Conservation (phyloP, 495 filamentous ascomycete genomes). For the Polyplosphaeria fusca region DNA sequence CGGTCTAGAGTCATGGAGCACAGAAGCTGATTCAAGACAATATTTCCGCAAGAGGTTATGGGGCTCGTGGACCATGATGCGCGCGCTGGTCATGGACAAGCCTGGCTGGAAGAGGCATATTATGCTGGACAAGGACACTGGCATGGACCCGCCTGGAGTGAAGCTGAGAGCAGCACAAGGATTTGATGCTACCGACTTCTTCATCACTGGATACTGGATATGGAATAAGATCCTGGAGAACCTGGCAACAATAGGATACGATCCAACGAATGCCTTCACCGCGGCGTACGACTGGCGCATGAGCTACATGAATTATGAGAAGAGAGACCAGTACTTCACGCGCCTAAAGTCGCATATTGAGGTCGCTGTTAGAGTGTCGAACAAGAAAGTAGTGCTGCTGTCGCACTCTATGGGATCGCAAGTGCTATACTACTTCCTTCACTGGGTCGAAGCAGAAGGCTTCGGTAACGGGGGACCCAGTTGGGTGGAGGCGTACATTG, state of each 20-base stretch:
- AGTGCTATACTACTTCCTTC: constrained; percentile 93
- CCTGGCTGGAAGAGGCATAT: constrained; percentile 92
- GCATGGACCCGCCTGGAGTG: constrained; percentile 86
- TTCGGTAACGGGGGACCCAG: constrained; percentile 76
- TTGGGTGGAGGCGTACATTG: constrained; percentile 90
- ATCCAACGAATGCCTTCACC: constrained; percentile 91
- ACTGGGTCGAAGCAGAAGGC: constrained; percentile 83
- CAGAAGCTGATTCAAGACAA: constrained; percentile 69
- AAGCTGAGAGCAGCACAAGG: constrained; percentile 94
- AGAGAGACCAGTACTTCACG: constrained; percentile 89
- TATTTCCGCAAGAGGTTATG: constrained; percentile 93
- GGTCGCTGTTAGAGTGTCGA: constrained; percentile 62
- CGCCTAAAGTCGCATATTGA: constrained; percentile 87
- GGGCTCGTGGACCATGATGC: constrained; percentile 99
- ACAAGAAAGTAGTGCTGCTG: constrained; percentile 78
- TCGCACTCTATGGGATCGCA: constrained; percentile 98
- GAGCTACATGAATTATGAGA: constrained; percentile 83
- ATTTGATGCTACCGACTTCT: constrained; percentile 98
- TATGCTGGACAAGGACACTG: constrained; percentile 90
- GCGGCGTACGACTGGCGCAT: constrained; percentile 98
- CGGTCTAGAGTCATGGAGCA: constrained; percentile 95
- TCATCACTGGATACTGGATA: constrained; percentile 92
- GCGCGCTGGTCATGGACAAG: constrained; percentile 87
- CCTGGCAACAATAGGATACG: constrained; percentile 90
- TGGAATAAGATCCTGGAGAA: constrained; percentile 99